phyloP scores from a whole-genome alignment of 441 rosid species.

The Pelargonium citronellum region DNA sequence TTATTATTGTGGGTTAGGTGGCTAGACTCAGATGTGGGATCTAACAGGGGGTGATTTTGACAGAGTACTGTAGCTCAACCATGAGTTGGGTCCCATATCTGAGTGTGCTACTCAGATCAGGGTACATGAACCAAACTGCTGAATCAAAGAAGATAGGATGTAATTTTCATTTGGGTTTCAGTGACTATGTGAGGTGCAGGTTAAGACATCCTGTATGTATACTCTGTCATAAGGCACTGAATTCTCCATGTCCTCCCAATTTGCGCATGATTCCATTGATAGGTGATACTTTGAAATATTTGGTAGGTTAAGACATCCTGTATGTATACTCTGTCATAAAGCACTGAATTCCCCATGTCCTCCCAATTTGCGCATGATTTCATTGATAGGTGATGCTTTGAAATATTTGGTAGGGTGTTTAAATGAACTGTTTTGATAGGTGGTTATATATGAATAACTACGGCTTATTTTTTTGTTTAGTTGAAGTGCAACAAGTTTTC shows the following conservation, averaged over 20 bases:
- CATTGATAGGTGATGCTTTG: background rate
- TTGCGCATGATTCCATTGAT: background rate
- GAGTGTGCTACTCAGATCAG: background rate
- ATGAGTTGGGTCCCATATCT: background rate
- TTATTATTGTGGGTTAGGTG: too few relatives aligned
- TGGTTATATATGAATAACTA: background rate
- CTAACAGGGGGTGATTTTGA: too few relatives aligned
- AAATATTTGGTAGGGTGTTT: background rate
- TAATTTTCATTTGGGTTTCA: background rate
- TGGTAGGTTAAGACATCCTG: background rate
- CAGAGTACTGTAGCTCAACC: background rate
- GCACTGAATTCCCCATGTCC: background rate
- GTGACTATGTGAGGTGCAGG: background rate
- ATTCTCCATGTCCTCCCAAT: background rate
- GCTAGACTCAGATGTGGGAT: too few relatives aligned
- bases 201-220: background rate
- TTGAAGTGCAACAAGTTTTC: background rate
- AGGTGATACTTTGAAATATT: background rate
- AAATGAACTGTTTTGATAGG: background rate
- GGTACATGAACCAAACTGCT: background rate
- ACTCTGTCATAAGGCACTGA: background rate
- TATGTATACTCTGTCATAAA: background rate
- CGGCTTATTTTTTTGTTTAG: background rate
- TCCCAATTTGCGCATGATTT: background rate
- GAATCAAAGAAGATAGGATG: background rate